A percentile compares a stretch with the other conserved stretches of the same genome.
phyloP scores from a whole-genome alignment of 2,329 filamentous ascomycete genomes.

The Colletotrichum cordylinicola region DNA sequence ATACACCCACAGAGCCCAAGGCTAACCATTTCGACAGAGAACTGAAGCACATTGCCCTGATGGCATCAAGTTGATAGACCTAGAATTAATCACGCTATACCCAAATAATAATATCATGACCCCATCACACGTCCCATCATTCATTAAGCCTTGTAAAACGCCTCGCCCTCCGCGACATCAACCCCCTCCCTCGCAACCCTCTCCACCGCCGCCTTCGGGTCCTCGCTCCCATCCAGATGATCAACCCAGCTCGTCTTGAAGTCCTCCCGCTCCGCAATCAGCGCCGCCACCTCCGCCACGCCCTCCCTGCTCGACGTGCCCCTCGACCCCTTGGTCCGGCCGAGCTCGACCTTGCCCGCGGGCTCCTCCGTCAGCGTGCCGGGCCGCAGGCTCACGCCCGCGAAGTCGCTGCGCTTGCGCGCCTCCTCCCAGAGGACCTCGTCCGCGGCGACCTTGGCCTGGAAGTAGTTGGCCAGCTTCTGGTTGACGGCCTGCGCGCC shows the following conservation, averaged over 20 bases:
- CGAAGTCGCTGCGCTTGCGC: slow-evolving; percentile 45
- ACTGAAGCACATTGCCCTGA: slow-evolving; percentile 58
- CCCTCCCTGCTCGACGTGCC: slow-evolving; percentile 59
- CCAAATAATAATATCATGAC: slow-evolving; percentile 7
- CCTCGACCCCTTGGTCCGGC: slow-evolving; percentile 43
- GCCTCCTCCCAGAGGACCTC: slow-evolving; percentile 58
- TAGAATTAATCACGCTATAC: not conserved
- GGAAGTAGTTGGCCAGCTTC: slow-evolving; percentile 59
- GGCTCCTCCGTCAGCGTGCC: slow-evolving; percentile 54
- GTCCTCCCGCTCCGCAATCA: slow-evolving; percentile 56
- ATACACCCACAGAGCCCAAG: not conserved
- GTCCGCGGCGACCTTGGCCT: slow-evolving; percentile 67
- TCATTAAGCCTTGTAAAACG: slow-evolving; percentile 29
- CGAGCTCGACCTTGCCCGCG: slow-evolving; percentile 52
- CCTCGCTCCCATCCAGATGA: slow-evolving; percentile 58
- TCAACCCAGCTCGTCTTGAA: slow-evolving; percentile 60
- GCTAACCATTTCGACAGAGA: slow-evolving; percentile 39
- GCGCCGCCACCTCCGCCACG: slow-evolving; percentile 64
- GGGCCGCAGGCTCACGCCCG: slow-evolving; percentile 60
- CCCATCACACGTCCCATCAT: not conserved
- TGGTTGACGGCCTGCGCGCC: slow-evolving; percentile 48
- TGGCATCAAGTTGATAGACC: slow-evolving; percentile 35
- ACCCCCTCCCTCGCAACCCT: slow-evolving; percentile 55
- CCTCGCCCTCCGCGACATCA: slow-evolving; percentile 59
- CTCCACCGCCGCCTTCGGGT: slow-evolving; percentile 51